Conservation (phyloP, 2,329 filamentous ascomycete genomes). For the Periconia sp. region DNA sequence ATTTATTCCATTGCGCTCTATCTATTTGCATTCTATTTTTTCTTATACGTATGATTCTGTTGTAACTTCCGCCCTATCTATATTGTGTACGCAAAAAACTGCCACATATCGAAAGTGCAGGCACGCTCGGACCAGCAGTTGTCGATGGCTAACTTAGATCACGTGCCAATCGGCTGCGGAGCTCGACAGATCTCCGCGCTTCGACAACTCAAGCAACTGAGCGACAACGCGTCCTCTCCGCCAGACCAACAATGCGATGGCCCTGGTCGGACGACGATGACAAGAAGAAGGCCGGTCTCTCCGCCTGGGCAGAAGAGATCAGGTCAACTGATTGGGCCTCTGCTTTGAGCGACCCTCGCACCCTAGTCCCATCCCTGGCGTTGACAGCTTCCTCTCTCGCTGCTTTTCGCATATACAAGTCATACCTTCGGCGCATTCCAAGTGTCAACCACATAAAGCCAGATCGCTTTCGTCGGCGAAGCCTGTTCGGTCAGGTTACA, state of each 20-base stretch:
- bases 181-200: conserved; percentile 1
- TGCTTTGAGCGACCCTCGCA: conserved; percentile 61
- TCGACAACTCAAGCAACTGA: conserved; percentile 4
- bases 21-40: no score
- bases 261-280: conserved; percentile 45
- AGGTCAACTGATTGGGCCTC: conserved; percentile 57
- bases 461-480: conserved; percentile 74
- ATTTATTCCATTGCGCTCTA: no score
- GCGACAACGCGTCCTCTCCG: conserved; percentile 22
- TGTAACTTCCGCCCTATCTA: no score
- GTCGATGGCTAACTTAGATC: neutral
- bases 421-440: conserved; percentile 83
- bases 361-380: conserved; percentile 60
- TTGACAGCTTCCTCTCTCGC: conserved; percentile 63
- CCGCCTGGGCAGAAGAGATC: conserved; percentile 48
- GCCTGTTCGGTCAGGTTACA: conserved; percentile 83
- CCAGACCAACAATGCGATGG: conserved; percentile 49
- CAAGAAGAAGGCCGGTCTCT: conserved; percentile 41
- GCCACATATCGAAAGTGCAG: no score
- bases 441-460: conserved; percentile 77
- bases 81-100: no score
- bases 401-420: conserved; percentile 66
- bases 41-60: no score
- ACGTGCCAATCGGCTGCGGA: conserved; percentile 5
- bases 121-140: conserved; percentile 2